Percentiles rank a stretch among this genome's conserved stretches.
These are phyloP conservation scores for Epichloe hybrida DNA, from an alignment of 2,329 filamentous ascomycete genomes.

Conservation along the genomic window DNA sequence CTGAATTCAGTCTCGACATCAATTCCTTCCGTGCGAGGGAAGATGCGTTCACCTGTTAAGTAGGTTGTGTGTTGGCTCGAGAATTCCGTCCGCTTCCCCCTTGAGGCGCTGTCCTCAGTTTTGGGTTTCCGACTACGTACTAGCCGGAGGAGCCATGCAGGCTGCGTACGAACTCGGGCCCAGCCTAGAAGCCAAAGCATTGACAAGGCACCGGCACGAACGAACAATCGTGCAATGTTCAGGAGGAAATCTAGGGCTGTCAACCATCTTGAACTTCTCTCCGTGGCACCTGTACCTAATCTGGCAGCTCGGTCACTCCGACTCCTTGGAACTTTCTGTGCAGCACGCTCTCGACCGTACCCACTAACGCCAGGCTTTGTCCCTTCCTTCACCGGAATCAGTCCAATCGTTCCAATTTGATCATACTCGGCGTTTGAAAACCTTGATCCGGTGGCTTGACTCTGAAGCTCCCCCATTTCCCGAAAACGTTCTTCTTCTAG, in stretches of 20 bases:
- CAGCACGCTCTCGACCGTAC: constrained; percentile 57
- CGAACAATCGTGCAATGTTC: constrained; percentile 45
- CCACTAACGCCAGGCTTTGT: constrained; percentile 35
- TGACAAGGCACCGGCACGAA: constrained; percentile 18
- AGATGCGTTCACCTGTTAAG: constrained; percentile 32
- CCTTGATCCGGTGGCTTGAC: constrained; percentile 35
- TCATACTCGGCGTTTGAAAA: constrained; percentile 36
- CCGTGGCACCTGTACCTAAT: constrained; percentile 64
- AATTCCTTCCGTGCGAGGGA: constrained; percentile 49
- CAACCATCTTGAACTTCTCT: constrained; percentile 66
- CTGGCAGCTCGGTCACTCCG: constrained; percentile 31
- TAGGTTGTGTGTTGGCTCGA: not conserved
- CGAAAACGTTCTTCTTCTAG: constrained; percentile 74
- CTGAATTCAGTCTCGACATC: constrained; percentile 76
- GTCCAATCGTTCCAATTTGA: constrained; percentile 37
- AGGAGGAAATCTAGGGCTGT: constrained; percentile 64
- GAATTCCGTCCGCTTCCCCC: not conserved
- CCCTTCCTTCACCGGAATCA: constrained; percentile 39
- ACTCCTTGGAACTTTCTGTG: constrained; percentile 40
- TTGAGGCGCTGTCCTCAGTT: not conserved
- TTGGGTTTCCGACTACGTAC: constrained; percentile 16
- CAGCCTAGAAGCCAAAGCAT: constrained; percentile 43
- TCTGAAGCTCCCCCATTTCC: constrained; percentile 53
- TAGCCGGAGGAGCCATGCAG: constrained; percentile 42
- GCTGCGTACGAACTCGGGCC: constrained; percentile 25